These are phyloP conservation scores for Ampelomyces quisqualis DNA, from an alignment of 2,329 filamentous ascomycete species.

Conservation along the genomic window DNA sequence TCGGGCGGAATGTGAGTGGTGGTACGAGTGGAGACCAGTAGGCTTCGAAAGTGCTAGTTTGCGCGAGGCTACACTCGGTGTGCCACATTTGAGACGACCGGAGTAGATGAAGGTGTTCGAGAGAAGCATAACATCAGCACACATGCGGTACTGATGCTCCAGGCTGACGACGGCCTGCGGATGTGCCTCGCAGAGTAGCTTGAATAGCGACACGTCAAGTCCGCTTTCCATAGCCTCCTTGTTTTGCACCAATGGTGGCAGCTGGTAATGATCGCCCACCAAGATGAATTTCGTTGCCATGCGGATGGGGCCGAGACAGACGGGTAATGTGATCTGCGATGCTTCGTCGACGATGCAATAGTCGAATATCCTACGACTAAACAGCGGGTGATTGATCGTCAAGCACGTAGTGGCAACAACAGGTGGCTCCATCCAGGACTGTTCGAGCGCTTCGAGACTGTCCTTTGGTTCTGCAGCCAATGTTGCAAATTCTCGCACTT, in stretches of 20 bases:
- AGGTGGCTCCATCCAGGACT: slow-evolving; percentile 79
- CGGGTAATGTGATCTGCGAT: slow-evolving; percentile 93
- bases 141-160: slow-evolving; percentile 98
- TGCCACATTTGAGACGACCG: slow-evolving; percentile 88
- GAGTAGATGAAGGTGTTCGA: slow-evolving; percentile 92
- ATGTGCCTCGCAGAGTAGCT: slow-evolving; percentile 84
- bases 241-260: slow-evolving; percentile 92
- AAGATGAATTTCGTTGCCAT: slow-evolving; percentile 92
- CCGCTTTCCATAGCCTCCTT: slow-evolving; percentile 83
- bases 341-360: slow-evolving; percentile 99
- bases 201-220: slow-evolving; percentile 90
- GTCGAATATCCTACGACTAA: slow-evolving; percentile 86
- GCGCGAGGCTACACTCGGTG: slow-evolving; percentile 67
- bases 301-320: slow-evolving; percentile 89
- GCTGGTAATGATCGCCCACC: slow-evolving; percentile 93
- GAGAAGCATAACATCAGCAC: slow-evolving; percentile 90
- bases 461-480: slow-evolving; percentile 72
- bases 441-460: slow-evolving; percentile 79
- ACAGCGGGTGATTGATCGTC: slow-evolving; percentile 84
- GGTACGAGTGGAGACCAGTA: slow-evolving; percentile 37
- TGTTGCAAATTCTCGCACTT: slow-evolving; percentile 81
- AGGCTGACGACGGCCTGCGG: slow-evolving; percentile 86
- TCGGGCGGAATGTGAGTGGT: slow-evolving; percentile 24
- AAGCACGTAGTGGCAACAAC: slow-evolving; percentile 95
- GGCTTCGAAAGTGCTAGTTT: slow-evolving; percentile 64